Conservation (phyloP, 2,329 filamentous ascomycete species). For the Huntiella savannae region DNA sequence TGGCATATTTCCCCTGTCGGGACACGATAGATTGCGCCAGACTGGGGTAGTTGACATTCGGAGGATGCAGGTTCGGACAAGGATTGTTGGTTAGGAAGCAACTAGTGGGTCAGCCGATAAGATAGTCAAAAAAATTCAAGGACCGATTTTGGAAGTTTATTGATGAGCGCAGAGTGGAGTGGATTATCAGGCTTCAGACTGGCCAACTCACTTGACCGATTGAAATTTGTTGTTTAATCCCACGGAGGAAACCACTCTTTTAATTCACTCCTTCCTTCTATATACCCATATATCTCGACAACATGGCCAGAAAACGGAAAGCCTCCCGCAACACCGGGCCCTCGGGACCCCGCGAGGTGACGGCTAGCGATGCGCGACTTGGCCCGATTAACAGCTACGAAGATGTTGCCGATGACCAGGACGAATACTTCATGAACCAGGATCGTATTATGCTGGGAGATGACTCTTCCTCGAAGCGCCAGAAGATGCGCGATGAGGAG, state of each 20-base stretch:
- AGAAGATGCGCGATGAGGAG: constrained; percentile 51
- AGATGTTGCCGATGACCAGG: constrained; percentile 82
- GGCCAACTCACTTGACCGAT: too few species aligned
- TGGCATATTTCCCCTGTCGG: too few species aligned
- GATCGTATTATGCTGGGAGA: constrained; percentile 80
- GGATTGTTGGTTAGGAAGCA: background rate
- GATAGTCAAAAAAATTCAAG: background rate
- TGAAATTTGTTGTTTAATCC: too few species aligned
- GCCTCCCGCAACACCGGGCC: constrained; percentile 31
- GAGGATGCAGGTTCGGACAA: background rate
- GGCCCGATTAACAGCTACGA: constrained; percentile 45
- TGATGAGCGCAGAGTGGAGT: too few species aligned
- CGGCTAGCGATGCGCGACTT: constrained; percentile 41
- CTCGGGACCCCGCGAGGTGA: constrained; percentile 33
- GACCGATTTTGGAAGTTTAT: too few species aligned
- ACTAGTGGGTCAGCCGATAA: constrained; percentile 3
- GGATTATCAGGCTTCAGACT: too few species aligned
- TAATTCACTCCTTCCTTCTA: too few species aligned
- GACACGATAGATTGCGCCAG: too few species aligned
- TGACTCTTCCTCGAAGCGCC: constrained; percentile 56
- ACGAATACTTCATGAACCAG: constrained; percentile 75
- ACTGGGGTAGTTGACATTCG: too few species aligned
- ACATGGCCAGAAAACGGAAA: constrained; percentile 54
- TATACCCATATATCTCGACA: background rate
- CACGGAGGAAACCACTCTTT: too few species aligned